Evolutionary conservation across 768 basidiomycete genomes (phyloP).

Genomic region (Crucibulum laeve): DNA sequence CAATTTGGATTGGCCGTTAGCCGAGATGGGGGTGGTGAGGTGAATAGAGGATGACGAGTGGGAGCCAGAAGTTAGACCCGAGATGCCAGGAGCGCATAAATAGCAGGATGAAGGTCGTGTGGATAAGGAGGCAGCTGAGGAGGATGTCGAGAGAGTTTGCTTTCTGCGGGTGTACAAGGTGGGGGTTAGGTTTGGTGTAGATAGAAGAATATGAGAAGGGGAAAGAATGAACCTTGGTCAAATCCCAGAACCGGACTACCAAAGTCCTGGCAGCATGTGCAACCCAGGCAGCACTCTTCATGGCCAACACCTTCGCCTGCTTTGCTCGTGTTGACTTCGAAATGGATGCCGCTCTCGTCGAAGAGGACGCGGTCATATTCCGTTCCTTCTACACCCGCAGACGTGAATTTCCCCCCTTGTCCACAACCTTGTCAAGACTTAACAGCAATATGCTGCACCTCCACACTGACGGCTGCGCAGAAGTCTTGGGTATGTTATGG

Average conservation of each 20-base stretch:
- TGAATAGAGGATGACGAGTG: constrained; percentile 74
- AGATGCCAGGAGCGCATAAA: constrained; percentile 85
- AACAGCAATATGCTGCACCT: constrained; percentile 75
- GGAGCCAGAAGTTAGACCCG: constrained; percentile 59
- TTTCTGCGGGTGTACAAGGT: constrained; percentile 44
- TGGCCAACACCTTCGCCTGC: constrained; percentile 51
- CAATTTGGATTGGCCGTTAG: constrained; percentile 26
- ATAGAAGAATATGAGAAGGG: constrained; percentile 2
- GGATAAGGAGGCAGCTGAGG: constrained; percentile 93
- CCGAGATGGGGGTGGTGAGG: constrained; percentile 32
- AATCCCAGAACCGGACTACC: constrained; percentile 78
- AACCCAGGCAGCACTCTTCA: constrained; percentile 84
- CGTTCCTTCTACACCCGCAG: constrained; percentile 4
- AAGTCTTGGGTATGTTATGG: too few species aligned
- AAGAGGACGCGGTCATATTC: constrained; percentile 15
- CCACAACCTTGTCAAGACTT: constrained; percentile 34
- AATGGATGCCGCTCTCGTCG: constrained; percentile 40
- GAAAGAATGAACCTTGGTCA: constrained; percentile 52
- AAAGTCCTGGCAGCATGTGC: constrained; percentile 79
- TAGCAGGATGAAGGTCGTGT: constrained; percentile 88
- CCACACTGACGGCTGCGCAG: constrained; percentile 48
- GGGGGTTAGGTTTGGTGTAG: neutral
- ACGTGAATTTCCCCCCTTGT: constrained; percentile 19
- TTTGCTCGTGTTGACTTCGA: constrained; percentile 40
- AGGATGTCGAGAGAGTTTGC: constrained; percentile 96